Percentiles rank a stretch among this genome's conserved stretches.
Conservation (phyloP, 2,329 filamentous ascomycete species). For the Colletotrichum shisoi region DNA sequence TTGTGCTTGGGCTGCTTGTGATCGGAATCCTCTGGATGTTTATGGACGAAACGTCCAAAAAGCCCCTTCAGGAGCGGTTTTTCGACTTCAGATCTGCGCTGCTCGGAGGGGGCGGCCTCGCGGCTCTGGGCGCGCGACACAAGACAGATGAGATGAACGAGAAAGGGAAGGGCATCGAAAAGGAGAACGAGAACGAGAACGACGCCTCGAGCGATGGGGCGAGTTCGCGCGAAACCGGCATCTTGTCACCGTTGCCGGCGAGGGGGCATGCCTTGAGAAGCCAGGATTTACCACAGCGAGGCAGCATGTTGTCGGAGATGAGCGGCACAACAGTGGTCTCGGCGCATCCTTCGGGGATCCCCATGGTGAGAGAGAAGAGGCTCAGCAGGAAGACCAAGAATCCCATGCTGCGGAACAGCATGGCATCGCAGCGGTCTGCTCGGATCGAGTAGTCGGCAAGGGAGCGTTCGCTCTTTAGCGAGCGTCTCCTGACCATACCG, state of each 20-base stretch:
- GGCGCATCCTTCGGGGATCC: conserved; percentile 5
- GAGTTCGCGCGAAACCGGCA: conserved; percentile 14
- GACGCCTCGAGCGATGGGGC: conserved; percentile 28
- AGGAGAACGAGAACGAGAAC: conserved; percentile 2
- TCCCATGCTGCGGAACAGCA: conserved; percentile 26
- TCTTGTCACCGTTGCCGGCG: conserved; percentile 11
- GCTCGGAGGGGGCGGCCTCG: conserved; percentile 22
- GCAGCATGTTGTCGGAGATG: conserved; percentile 26
- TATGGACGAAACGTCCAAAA: conserved; percentile 56
- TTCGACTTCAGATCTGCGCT: conserved; percentile 42
- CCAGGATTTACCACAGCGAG: conserved; percentile 6
- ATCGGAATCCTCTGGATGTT: conserved; percentile 61
- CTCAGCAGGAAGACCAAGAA: conserved; percentile 23
- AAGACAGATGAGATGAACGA: conserved; percentile 31
- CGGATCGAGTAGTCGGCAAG: conserved; percentile 24
- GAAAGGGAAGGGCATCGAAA: conserved; percentile 32
- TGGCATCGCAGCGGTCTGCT: conserved; percentile 32
- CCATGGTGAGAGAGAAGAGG: conserved; percentile 35
- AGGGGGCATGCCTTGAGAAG: neutral
- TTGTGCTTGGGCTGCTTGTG: conserved; percentile 63
- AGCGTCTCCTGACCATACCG: neutral
- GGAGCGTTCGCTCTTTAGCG: neutral
- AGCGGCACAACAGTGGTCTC: conserved; percentile 20
- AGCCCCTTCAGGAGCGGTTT: conserved; percentile 47
- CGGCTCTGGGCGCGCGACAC: conserved; percentile 13